phyloP scores from a whole-genome alignment of 176 grass and related monocot species.

The Hordeum marinum region DNA sequence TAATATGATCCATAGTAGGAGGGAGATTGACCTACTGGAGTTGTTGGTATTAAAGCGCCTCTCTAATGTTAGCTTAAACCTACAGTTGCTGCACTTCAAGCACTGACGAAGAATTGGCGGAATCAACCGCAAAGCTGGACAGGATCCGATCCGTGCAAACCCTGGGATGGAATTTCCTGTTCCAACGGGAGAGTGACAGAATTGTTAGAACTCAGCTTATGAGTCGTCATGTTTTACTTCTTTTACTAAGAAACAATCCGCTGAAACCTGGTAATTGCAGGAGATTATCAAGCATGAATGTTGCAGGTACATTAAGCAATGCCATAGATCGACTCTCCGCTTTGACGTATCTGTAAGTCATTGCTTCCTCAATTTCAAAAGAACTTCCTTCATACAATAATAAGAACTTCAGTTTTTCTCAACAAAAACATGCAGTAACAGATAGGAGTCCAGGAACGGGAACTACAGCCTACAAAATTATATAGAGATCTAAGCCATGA shows the following conservation, averaged over 20 bases:
- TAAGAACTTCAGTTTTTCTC: constrained; percentile 12
- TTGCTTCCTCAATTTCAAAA: constrained; percentile 8
- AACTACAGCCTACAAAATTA: neutral
- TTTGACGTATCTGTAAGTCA: constrained; percentile 73
- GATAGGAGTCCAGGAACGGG: neutral
- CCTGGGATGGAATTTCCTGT: constrained; percentile 88
- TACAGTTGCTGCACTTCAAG: constrained; percentile 57
- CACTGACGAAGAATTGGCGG: constrained; percentile 54
- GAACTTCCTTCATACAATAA: neutral
- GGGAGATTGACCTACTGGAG: neutral
- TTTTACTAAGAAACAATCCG: neutral
- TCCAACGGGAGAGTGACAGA: constrained; percentile 50
- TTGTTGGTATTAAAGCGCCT: constrained; percentile 11
- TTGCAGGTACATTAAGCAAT: constrained; percentile 56
- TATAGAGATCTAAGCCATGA: neutral
- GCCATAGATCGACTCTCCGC: constrained; percentile 54
- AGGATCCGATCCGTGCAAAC: constrained; percentile 60
- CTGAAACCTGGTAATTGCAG: constrained; percentile 42
- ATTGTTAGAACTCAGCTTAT: constrained; percentile 44
- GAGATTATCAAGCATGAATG: constrained; percentile 52
- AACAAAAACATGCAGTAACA: neutral
- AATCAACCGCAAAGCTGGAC: constrained; percentile 73
- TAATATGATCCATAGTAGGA: constrained; percentile 6
- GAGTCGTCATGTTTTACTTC: constrained; percentile 7
- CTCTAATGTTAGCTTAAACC: constrained; percentile 27